A percentile compares a stretch with the other conserved stretches of the same genome.
Evolutionary conservation across 1,284 basidiomycete genomes (phyloP).

Genomic region (Xerocomus minutiporus): DNA sequence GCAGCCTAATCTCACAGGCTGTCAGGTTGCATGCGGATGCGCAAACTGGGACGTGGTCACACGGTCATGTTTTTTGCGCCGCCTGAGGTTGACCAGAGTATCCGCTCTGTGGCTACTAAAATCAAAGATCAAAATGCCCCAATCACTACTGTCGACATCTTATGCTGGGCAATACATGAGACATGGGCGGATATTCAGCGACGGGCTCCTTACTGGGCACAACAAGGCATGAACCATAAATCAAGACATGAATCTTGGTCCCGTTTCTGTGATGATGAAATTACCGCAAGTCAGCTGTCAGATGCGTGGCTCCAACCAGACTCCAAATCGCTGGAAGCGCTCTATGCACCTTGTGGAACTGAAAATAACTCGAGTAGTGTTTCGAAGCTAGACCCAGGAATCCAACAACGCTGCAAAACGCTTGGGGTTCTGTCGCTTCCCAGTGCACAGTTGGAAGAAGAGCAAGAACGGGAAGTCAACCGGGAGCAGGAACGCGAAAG

Average conservation of each 20-base stretch:
- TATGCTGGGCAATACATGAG: no score
- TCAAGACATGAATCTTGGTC: no score
- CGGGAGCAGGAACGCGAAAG: neutral
- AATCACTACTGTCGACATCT: no score
- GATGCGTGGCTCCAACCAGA: neutral
- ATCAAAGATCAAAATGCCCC: no score
- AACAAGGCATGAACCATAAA: no score
- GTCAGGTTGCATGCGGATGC: conserved; percentile 45
- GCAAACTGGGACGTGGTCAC: conserved; percentile 44
- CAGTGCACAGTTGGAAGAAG: neutral
- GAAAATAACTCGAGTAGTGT: no score
- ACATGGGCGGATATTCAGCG: no score
- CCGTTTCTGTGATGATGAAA: neutral
- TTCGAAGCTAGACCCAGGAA: no score
- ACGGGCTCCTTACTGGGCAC: no score
- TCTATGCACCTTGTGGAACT: neutral
- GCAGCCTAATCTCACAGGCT: no score
- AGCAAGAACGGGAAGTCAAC: neutral
- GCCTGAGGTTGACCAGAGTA: conserved; percentile 35
- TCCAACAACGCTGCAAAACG: neutral
- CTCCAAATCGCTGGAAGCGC: neutral
- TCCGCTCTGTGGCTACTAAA: no score
- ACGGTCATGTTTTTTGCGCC: conserved; percentile 47
- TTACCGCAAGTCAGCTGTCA: no score
- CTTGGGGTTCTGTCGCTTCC: neutral